Base-by-base conservation (phyloP, 2,329 filamentous ascomycete species). In the Aspergillus intermedius region DNA sequence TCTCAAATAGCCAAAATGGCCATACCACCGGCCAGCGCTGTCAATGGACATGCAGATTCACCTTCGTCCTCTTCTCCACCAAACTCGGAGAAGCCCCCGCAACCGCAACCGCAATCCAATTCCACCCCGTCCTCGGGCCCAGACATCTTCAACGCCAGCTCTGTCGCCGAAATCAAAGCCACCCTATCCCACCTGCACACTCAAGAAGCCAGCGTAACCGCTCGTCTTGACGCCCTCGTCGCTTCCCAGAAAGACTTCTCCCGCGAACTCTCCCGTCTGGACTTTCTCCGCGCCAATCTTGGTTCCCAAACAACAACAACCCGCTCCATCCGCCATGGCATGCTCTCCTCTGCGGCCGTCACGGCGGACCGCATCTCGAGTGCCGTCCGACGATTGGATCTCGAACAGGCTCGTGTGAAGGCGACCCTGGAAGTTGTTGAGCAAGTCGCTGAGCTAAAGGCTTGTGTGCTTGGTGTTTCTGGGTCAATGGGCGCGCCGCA, bases 401-500 rank as follows among this genome's bases (percentile, higher is more conserved):
- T 89, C 49, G 91, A 98, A 71, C 95, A 97, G 75, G 84, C 84
- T 50, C 82, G 90, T 23, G 91, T 98, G 7, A 91, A 93, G 67
- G 85, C 90, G 45, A 97, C 93, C 0, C 74, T 98, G 49, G 80
- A 86, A 7, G 90, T 97, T 3, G 93, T 97, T 9, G 91, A 97
- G 69, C 91, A 96, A 72, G 91, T 98, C 12, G 87, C 88, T 4
- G 93, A 98, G 76, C 84, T 98, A 56, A 97, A 97, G 72, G 88
- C 93, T 7, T 98, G 93, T 66, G 88, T 97, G 32, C 82, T 96
- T 51, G 93, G 93, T 40, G 91, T 97, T 9, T 84, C 91, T 22
- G 93, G 91, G 15, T 94, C 88, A 51, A 98, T 98, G 93, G 93
- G 91, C 30, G 91, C 91, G 4, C 89, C 93, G 39, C 93, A 98